Base-by-base conservation (phyloP, 1,139 yeast genomes). In the Yamadazyma diospyri region DNA sequence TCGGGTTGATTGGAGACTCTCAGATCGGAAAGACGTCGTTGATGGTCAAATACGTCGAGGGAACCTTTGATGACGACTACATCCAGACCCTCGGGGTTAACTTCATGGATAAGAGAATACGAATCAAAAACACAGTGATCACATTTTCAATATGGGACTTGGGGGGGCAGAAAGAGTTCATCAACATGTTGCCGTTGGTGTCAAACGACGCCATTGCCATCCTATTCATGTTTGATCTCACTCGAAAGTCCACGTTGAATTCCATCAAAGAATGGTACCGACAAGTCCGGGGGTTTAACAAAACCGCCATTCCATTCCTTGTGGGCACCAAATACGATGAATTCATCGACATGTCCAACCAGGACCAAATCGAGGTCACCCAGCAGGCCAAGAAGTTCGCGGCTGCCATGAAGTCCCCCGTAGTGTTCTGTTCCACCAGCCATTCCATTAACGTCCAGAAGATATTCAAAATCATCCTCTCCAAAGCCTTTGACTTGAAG, bases 11-110 rank as follows among this genome's bases (percentile, higher is more conserved):
- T 34, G 99, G 99, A 7, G 98, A 94, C 56, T 94, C 97, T 2
- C 95, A 88, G 50, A 92, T 92, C n/a, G 99, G 99, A 5, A 92
- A 92, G 53, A 92, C 99, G 0, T 87, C 97, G 7, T 62, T 92
- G 37, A 92, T 92, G 98, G 96, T 89, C 20, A 89, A 92, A 53
- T 92, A 92, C 52, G 97, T 92, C 14, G 97, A 92, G 53, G 95
- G 95, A 33, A 78, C 87, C 27, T 92, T 85, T 54, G 95, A 88
- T 52, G 94, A 88, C 50, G 92, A 81, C 45, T 92, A 92, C 50
- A 87, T 89, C 35, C 97, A 88, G 59, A 92, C 97, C 0, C 57
- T 87, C 32, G 98, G 99, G 5, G 97, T 94, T 38, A 92, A 92
- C 53, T 92, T 87, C 59, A 81, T 94, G 86, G 97, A 94, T 53